Evolutionary conservation across 306 rosid species (phyloP), one percentile per base, ranked within the genome.

Genomic region (Glycine latifolia): DNA sequence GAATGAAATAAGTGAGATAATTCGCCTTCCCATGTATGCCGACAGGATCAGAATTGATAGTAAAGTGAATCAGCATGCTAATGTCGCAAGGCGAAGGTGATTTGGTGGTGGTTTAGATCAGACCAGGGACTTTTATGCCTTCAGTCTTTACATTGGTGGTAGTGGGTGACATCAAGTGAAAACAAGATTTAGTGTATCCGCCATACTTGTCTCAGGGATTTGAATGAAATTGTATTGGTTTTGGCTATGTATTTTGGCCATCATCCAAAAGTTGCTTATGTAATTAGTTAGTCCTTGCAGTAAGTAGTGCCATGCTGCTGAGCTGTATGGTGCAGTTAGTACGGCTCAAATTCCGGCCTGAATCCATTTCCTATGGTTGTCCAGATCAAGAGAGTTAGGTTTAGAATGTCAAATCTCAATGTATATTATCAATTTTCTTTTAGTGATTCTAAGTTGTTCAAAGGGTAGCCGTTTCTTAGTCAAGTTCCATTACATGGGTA

Each of bases 1-100:
- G 93, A 85, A 86, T 39, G 99, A 95, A 88, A 95, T 95, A 35
- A 6, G 89, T 62, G 96, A 95, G 94, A 95, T 93, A 77, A 93
- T 95, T 72, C 91, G 93, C 77, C 90, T 95, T 80, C 99, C 99
- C 47, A 95, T 95, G 99, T 95, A 95, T 81, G 98, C 97, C 3
- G 99, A 93, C 83, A 84, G 99, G 91, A 93, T 95, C 83, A 77
- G 68, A 83, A 88, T 9, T 17, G 99, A 95, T 56, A 93, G 97
- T 71, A 95, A 93, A 87, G 97, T 95, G 6, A 91, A 80, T 62
- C 94, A 88, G 66, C 95, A 91, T 81, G 74, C 81, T 4, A 87
- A 77, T 84, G 84, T 84, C 6, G 92, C 87, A 11, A 89, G 96
- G 73, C 87, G 99, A 35, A 91, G 92, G 94, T 92, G 82, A 95